Evolutionary conservation across 2,329 filamentous ascomycete genomes (phyloP), one percentile per base, ranked within the genome.

Genomic region (Hymenoscyphus occultus): DNA sequence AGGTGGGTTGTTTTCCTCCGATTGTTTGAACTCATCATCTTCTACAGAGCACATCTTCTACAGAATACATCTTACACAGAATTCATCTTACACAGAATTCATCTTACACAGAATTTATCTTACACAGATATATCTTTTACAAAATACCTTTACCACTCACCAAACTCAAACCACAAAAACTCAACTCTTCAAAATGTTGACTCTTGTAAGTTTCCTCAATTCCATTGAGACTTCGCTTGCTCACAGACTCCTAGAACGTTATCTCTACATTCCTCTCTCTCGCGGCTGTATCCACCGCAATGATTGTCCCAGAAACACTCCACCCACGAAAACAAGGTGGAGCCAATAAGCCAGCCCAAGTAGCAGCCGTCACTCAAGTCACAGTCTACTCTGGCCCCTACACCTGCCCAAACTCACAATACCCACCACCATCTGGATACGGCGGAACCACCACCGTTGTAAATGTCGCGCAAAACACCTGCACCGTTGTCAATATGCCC

Each of bases 311-410:
- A 40, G 58, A 40, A n/a, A 19, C 14, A n/a, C 35, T 60, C 35
- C 10, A 19, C 2, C 70, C 72, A 19, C n/a, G 58, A 60, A 39
- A 13, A 7, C 31, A 32, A 45, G 58, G 39, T 6, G 35, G 39
- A 16, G 14, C 45, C 19, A 19, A 19, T 51, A 19, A 51, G 45
- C 4, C 6, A n/a, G 4, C 12, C 6, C 45, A 51, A 51, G 45
- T 4, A 51, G 3, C 58, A 40, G 58, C 58, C 7, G 42, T 9
- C 39, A 42, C 40, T 22, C 32, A 40, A 60, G 31, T 60, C n/a
- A 60, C 39, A 9, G 39, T 60, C 13, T 60, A 60, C 35, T 39
- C 35, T 35, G 58, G 58, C 10, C 58, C 58, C 16, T 61, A 35
- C 19, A 61, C 42, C 39, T 48, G 59, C 42, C 9, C 40, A 19